phyloP scores from a whole-genome alignment of 2,329 filamentous ascomycete species.

The Cryphonectria japonica region DNA sequence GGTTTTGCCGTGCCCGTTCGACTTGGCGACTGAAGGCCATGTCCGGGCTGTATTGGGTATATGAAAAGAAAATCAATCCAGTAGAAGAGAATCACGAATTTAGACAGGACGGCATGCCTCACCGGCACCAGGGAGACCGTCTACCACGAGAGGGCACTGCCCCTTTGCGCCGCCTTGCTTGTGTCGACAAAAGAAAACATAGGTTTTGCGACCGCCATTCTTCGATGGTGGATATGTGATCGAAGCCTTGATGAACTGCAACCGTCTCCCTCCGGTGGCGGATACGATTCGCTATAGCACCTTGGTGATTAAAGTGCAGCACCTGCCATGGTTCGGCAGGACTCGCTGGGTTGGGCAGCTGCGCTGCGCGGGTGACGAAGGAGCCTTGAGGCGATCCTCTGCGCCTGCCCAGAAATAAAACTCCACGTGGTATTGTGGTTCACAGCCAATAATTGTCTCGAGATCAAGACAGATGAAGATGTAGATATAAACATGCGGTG shows the following conservation, averaged over 20 bases:
- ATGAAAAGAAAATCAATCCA: slow-evolving; percentile 19
- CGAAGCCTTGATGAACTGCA: not conserved
- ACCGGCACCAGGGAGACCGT: not conserved
- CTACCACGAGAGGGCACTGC: slow-evolving; percentile 16
- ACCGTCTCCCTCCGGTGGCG: not conserved
- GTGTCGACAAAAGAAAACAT: slow-evolving; percentile 23
- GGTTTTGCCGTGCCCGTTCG: not conserved
- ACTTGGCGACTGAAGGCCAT: not conserved
- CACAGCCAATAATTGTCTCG: not conserved
- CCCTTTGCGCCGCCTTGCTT: slow-evolving; percentile 11
- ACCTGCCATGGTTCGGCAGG: not conserved
- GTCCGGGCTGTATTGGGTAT: slow-evolving; percentile 28
- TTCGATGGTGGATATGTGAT: not conserved
- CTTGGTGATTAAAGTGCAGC: not conserved
- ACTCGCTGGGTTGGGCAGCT: not conserved
- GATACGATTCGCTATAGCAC: not conserved
- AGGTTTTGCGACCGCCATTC: not conserved
- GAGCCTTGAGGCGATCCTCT: not conserved
- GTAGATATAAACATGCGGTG: not conserved
- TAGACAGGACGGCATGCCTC: not conserved
- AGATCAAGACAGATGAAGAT: not conserved
- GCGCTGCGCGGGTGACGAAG: not conserved
- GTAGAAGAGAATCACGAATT: not conserved
- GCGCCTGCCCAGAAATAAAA: not conserved
- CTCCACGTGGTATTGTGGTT: not conserved